These are phyloP conservation scores for Globisporangium barbulae DNA, from an alignment of 352 stramenopile species.

Conservation along the genomic window DNA sequence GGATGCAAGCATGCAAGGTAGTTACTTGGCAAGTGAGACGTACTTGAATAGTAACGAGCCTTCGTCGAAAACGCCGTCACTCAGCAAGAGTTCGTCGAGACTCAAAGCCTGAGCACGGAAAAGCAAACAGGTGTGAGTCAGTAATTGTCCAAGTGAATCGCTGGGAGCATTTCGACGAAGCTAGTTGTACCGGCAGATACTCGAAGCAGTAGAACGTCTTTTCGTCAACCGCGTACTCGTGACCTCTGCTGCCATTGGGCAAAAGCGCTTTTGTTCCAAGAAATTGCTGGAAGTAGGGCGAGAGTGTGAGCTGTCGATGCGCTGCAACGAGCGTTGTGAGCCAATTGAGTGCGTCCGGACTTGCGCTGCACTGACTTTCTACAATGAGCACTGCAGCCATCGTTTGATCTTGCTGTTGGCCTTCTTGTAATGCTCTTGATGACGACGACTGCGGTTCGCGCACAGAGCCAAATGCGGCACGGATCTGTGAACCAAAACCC, in stretches of 20 bases:
- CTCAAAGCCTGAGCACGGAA: neutral
- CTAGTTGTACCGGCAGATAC: neutral
- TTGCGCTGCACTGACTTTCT: neutral
- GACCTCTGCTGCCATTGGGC: neutral
- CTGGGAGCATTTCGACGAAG: too few species aligned
- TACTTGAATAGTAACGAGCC: slow-evolving; percentile 7
- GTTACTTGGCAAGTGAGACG: neutral
- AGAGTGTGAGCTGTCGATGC: slow-evolving; percentile 2
- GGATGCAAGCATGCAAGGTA: neutral
- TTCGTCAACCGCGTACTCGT: neutral
- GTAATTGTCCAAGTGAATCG: neutral
- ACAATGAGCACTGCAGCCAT: slow-evolving; percentile 8
- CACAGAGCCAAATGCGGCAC: neutral
- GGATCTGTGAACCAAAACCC: slow-evolving; percentile 1
- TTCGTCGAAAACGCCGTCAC: slow-evolving; percentile 6
- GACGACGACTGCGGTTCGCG: neutral
- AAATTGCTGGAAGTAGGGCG: slow-evolving; percentile 9
- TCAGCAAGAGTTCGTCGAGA: slow-evolving; percentile 4
- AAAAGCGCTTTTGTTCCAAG: slow-evolving; percentile 3
- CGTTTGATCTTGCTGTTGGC: neutral
- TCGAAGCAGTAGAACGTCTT: slow-evolving; percentile 9
- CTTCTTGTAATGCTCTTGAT: neutral
- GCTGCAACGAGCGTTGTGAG: neutral
- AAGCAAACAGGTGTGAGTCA: neutral
- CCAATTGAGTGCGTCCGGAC: neutral